Evolutionary conservation across 257 asterid species (phyloP).

Genomic region (Solanum pinnatisectum): DNA sequence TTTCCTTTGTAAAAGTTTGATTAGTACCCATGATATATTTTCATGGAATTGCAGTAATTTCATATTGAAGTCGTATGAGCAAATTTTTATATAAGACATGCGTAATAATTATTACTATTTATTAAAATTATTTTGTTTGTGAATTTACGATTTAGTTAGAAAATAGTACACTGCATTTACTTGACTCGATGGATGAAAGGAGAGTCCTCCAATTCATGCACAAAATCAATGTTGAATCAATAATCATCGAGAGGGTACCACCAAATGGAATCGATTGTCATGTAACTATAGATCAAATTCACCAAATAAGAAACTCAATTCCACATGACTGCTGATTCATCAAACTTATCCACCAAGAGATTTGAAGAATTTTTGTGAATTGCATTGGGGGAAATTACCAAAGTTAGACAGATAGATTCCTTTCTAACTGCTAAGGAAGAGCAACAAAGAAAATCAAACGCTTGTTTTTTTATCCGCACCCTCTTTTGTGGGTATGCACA

Average conservation of each 20-base stretch:
- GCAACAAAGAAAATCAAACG: not conserved
- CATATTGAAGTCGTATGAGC: not conserved
- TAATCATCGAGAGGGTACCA: not conserved
- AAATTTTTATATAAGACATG: no score
- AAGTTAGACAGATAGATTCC: not conserved
- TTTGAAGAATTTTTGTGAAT: not conserved
- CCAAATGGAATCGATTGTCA: not conserved
- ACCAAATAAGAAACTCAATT: not conserved
- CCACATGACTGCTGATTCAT: accelerated
- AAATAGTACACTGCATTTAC: not conserved
- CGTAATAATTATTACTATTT: not conserved
- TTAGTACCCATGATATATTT: no score
- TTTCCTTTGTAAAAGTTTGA: not conserved
- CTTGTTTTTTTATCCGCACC: not conserved
- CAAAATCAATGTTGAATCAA: not conserved
- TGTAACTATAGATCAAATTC: not conserved
- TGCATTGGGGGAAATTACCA: not conserved
- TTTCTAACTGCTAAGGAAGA: not conserved
- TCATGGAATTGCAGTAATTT: not conserved
- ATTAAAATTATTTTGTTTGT: no score
- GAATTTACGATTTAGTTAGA: not conserved
- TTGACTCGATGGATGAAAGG: not conserved
- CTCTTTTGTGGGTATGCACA: not conserved
- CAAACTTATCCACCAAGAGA: not conserved
- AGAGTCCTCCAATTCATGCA: not conserved